phyloP scores from a whole-genome alignment of 768 basidiomycete species.

The Serpula lacrymans region DNA sequence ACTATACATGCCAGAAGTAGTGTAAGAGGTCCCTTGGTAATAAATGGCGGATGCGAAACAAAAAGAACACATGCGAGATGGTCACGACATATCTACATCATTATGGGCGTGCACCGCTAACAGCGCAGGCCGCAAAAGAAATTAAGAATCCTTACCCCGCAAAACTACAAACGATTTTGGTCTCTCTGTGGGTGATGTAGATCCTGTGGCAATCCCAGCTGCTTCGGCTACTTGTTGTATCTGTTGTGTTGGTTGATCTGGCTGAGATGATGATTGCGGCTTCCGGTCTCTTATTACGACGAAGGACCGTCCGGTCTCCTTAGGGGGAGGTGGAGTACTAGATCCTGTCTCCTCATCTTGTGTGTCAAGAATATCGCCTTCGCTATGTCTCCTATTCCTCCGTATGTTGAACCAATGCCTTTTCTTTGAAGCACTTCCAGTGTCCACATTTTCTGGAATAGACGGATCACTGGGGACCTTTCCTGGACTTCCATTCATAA shows the following conservation, averaged over 20 bases:
- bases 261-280: slow-evolving; percentile 34
- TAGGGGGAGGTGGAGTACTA: slow-evolving; percentile 27
- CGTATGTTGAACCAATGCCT: slow-evolving; percentile 69
- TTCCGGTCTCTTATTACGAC: slow-evolving; percentile 64
- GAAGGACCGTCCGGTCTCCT: slow-evolving; percentile 53
- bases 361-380: slow-evolving; percentile 39
- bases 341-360: slow-evolving; percentile 22
- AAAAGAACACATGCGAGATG: slow-evolving; percentile 6
- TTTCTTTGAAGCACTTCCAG: slow-evolving; percentile 52
- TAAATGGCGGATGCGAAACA: slow-evolving; percentile 15
- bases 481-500: slow-evolving; percentile 2
- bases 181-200: slow-evolving; percentile 13
- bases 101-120: slow-evolving; percentile 2
- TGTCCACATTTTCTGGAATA: slow-evolving; percentile 37
- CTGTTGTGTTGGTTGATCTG: too few species aligned
- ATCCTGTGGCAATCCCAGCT: slow-evolving; percentile 29
- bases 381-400: slow-evolving; percentile 58
- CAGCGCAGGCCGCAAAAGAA: slow-evolving; percentile 1
- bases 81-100: slow-evolving; percentile 9
- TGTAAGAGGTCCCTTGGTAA: slow-evolving; percentile 17
- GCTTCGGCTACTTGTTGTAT: slow-evolving; percentile 31
- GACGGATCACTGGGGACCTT: slow-evolving; percentile 15
- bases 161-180: slow-evolving; percentile 24
- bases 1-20: slow-evolving; percentile 29
- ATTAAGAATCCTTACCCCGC: slow-evolving; percentile 25